Percentiles rank a stretch among this genome's conserved stretches.
These are phyloP conservation scores for Gossypium longicalyx DNA, from an alignment of 345 rosid species.

Conservation along the genomic window DNA sequence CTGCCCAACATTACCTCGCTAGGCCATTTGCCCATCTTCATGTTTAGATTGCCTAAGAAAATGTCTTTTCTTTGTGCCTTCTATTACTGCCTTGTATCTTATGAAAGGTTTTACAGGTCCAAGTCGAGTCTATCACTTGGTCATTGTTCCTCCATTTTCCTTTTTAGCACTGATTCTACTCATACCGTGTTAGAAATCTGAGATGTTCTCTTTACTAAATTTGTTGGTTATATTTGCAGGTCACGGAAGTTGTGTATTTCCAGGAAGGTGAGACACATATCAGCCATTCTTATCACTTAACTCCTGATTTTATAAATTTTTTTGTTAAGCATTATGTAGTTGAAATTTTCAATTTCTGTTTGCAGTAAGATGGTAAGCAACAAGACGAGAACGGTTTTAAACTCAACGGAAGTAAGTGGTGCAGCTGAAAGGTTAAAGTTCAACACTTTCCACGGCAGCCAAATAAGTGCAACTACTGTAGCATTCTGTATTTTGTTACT, in stretches of 20 bases:
- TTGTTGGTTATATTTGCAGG: conserved; percentile 46
- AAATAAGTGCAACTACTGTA: conserved; percentile 35
- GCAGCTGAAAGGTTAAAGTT: conserved; percentile 35
- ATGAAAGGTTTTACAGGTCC: background rate
- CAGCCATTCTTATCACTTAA: background rate
- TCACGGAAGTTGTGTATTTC: conserved; percentile 88
- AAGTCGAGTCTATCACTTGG: conserved; percentile 12
- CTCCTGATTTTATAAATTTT: too few species aligned
- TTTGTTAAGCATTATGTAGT: conserved; percentile 9
- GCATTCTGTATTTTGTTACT: conserved; percentile 38
- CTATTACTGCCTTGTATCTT: conserved; percentile 11
- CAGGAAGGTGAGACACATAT: conserved; percentile 67
- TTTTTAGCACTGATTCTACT: background rate
- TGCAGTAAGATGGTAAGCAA: conserved; percentile 77
- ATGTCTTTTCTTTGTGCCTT: conserved; percentile 16
- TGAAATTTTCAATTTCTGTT: background rate
- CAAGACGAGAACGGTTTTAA: conserved; percentile 49
- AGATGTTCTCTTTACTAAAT: conserved; percentile 4
- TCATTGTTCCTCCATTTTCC: background rate
- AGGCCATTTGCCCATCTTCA: background rate
- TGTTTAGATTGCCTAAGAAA: conserved; percentile 13
- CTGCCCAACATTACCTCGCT: conserved; percentile 6
- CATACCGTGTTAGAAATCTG: background rate
- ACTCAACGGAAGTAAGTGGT: conserved; percentile 47
- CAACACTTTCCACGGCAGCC: conserved; percentile 23